Percentiles rank a stretch among this genome's conserved stretches.
phyloP scores from a whole-genome alignment of 768 basidiomycete species.

The Leccinum subgranulosum region DNA sequence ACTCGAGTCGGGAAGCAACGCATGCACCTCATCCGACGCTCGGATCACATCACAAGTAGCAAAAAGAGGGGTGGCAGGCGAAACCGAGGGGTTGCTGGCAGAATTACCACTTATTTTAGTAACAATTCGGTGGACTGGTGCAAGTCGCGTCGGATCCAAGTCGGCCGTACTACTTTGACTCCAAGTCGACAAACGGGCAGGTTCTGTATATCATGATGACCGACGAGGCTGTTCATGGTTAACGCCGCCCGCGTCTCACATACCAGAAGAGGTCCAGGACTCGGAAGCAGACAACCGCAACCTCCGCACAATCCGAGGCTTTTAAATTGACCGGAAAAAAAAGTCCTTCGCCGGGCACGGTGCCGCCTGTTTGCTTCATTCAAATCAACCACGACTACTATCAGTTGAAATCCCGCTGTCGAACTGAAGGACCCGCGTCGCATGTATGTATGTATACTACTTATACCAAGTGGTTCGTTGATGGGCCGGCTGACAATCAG shows the following conservation, averaged over 20 bases:
- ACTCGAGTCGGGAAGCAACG: neutral
- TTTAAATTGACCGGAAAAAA: neutral
- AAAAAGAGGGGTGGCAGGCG: no score
- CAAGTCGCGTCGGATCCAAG: no score
- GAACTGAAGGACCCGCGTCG: neutral
- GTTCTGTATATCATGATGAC: neutral
- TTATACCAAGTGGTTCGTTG: neutral
- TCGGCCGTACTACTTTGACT: no score
- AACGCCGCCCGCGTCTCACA: neutral
- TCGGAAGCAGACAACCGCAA: neutral
- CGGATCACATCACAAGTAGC: no score
- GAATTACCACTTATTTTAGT: no score
- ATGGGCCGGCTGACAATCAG: neutral
- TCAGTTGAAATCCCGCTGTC: neutral
- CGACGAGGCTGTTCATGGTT: neutral
- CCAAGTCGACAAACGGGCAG: no score
- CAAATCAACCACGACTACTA: neutral
- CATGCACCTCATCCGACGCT: neutral
- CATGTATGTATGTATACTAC: neutral
- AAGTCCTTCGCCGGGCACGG: neutral
- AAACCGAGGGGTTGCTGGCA: no score
- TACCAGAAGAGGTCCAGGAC: neutral
- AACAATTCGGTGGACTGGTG: no score
- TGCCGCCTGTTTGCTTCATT: neutral
- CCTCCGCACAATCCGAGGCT: neutral